Conservation (phyloP, 495 filamentous ascomycete species). For the Penicillium daleae region DNA sequence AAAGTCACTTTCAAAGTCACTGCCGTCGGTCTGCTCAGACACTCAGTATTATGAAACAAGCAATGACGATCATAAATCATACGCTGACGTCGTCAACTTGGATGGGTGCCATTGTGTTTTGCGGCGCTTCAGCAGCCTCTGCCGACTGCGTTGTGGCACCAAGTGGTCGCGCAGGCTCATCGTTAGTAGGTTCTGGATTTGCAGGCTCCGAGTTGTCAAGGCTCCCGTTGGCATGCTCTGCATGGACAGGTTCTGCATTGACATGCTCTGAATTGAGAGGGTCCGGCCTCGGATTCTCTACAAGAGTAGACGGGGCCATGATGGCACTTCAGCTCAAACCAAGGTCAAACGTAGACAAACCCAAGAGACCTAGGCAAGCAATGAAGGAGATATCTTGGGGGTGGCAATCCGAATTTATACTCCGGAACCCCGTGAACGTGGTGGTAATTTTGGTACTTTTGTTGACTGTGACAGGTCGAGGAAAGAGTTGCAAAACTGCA, state of each 20-base stretch:
- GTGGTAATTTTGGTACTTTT: neutral
- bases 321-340: neutral
- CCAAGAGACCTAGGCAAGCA: neutral
- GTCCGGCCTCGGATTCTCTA: neutral
- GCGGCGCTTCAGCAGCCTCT: neutral
- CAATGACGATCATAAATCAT: neutral
- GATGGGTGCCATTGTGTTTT: neutral
- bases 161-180: neutral
- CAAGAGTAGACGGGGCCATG: neutral
- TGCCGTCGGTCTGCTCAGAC: neutral
- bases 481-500: neutral
- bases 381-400: neutral
- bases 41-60: neutral
- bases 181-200: neutral
- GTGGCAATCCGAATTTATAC: neutral
- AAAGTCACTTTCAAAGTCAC: slow-evolving; percentile 8
- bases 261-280: neutral
- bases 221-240: too few species aligned
- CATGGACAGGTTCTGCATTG: too few species aligned
- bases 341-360: neutral
- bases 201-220: neutral
- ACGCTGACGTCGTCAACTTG: neutral
- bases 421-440: neutral
- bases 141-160: neutral
- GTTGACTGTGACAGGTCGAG: neutral